Evolutionary conservation across 1,139 yeast species (phyloP), one percentile per base, ranked within the genome.

Genomic region (Arxiozyma bovina): DNA sequence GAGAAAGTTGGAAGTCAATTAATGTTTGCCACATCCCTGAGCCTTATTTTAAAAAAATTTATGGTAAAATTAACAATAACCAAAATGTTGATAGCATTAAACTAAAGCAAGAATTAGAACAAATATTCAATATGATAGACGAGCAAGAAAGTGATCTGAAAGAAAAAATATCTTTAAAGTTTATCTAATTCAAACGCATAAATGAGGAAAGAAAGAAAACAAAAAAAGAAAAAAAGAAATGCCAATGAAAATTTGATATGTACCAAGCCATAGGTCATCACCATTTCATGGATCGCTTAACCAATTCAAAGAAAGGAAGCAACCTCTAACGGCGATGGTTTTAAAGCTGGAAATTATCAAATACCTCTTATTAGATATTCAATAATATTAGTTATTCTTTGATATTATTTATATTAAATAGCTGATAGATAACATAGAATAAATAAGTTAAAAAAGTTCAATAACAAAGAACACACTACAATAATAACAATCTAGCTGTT

Each of bases 271-370:
- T 83, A 87, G 96, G 96, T 83, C 89, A 83, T 83, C 89, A 82
- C 86, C 83, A 75, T 79, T 80, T 83, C 95, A 87, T 87, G 95
- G 89, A 82, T 83, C 90, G 67, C 70, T 71, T 65, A 61, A 64
- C 71, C 70, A 34, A 56, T 54, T 42, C 6, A 34, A 25, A 53
- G 51, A 54, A 55, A 60, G 66, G 70, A 60, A 73, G 88, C 87
- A 82, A 84, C 94, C 94, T 86, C 88, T 70, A 82, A 83, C 85
- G 80, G 90, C 95, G 87, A 87, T 87, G 96, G 96, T 87, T 82
- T 82, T 82, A 81, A 79, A 80, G 83, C 75, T 79, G 87, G 77
- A 62, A 59, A 55, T 49, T 42, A 45, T 27, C 18, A 42, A 44
- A 30, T 20, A 42, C 50, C 30, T 22, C 42, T 46, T 43, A 42